Evolutionary conservation across 1,284 basidiomycete species (phyloP).

Genomic region (Naganishia sp.): DNA sequence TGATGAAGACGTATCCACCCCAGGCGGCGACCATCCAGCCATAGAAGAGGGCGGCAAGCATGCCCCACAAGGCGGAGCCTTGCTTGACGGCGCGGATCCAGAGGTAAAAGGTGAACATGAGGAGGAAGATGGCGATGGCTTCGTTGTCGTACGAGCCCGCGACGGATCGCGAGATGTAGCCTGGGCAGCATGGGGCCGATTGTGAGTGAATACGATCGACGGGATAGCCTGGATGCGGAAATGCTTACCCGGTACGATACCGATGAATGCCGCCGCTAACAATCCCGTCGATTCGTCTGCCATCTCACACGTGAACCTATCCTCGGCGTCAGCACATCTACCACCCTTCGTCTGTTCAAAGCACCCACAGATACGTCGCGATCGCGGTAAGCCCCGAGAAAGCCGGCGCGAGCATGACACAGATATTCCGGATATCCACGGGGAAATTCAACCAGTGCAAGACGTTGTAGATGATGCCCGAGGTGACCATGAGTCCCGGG

Average conservation of each 20-base stretch:
- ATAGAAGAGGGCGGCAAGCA: conserved; percentile 90
- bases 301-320: conserved; percentile 89
- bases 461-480: conserved; percentile 91
- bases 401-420: conserved; percentile 93
- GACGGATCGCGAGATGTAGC: conserved; percentile 97
- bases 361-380: conserved; percentile 86
- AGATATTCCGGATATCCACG: conserved; percentile 96
- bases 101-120: conserved; percentile 97
- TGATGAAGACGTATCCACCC: conserved; percentile 99
- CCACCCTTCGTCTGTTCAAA: conserved; percentile 33
- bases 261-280: conserved; percentile 97
- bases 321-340: conserved; percentile 1
- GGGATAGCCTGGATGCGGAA: background rate
- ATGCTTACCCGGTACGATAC: conserved; percentile 77
- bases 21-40: conserved; percentile 99
- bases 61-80: conserved; percentile 89
- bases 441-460: conserved; percentile 87
- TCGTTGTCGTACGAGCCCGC: conserved; percentile 99
- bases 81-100: conserved; percentile 98
- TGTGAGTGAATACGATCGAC: background rate
- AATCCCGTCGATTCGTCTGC: conserved; percentile 91
- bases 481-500: conserved; percentile 96
- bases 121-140: conserved; percentile 98
- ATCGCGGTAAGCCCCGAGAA: conserved; percentile 96
- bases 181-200: conserved; percentile 37